Conservation (phyloP, 2,329 filamentous ascomycete species). For the Colletotrichum musicola region DNA sequence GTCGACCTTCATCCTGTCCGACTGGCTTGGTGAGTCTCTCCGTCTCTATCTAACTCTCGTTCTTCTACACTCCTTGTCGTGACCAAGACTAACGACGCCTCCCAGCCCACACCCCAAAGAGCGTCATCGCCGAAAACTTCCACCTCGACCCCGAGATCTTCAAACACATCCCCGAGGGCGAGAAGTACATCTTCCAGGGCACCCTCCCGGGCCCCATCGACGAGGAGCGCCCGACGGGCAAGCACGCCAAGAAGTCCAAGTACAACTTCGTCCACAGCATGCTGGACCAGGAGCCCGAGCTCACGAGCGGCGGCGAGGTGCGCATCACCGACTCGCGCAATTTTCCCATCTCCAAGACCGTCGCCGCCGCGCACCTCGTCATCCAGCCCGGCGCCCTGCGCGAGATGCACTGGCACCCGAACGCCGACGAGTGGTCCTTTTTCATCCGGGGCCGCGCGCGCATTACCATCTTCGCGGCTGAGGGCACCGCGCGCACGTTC, state of each 20-base stretch:
- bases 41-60: too few species aligned
- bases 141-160: conserved; percentile 79
- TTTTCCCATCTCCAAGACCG: conserved; percentile 79
- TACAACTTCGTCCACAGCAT: conserved; percentile 79
- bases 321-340: conserved; percentile 82
- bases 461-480: conserved; percentile 79
- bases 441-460: conserved; percentile 80
- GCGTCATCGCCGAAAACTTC: conserved; percentile 81
- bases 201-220: conserved; percentile 73
- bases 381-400: conserved; percentile 79
- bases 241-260: conserved; percentile 74
- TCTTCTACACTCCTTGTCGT: too few species aligned
- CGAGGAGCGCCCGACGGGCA: conserved; percentile 72
- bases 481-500: conserved; percentile 78
- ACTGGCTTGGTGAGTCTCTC: conserved; percentile 71
- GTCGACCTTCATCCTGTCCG: conserved; percentile 79
- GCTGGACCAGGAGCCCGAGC: conserved; percentile 75
- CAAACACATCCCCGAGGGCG: conserved; percentile 71
- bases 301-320: conserved; percentile 77
- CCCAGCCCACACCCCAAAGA: conserved; percentile 76
- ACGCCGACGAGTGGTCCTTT: conserved; percentile 85
- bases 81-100: conserved; percentile 39
- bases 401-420: conserved; percentile 88
- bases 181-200: conserved; percentile 85
- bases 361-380: conserved; percentile 78